Percentiles rank a stretch among this genome's conserved stretches.
phyloP scores from a whole-genome alignment of 192 early-diverging fungal genomes.

The Ambispora gerdemannii region DNA sequence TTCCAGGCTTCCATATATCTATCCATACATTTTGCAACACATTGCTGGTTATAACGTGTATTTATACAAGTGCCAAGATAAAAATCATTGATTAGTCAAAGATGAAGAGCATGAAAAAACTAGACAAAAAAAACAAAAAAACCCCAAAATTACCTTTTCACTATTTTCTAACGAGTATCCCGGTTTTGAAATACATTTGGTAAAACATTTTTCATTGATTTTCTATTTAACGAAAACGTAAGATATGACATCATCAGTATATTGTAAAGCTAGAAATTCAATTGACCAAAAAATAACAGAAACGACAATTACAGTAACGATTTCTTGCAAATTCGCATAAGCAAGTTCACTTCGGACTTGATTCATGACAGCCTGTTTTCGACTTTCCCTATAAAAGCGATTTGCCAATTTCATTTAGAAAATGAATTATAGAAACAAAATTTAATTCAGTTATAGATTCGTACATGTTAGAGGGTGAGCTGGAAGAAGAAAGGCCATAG shows the following conservation, averaged over 20 bases:
- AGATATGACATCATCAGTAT: not conserved
- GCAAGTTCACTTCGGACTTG: constrained; percentile 76
- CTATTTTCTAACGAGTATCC: constrained; percentile 61
- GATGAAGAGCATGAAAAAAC: not conserved
- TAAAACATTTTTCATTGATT: constrained; percentile 88
- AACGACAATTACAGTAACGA: constrained; percentile 66
- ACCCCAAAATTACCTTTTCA: constrained; percentile 56
- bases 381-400: constrained; percentile 33
- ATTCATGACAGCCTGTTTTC: constrained; percentile 73
- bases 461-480: too few species aligned
- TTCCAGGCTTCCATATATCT: constrained; percentile 90
- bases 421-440: too few species aligned
- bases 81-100: not conserved
- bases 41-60: constrained; percentile 28
- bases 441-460: not conserved
- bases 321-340: constrained; percentile 77
- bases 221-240: constrained; percentile 47
- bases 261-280: too few species aligned
- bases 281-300: too few species aligned
- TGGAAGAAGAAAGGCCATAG: not conserved
- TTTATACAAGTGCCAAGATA: not conserved
- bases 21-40: constrained; percentile 79
- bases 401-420: not conserved
- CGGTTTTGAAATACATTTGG: constrained; percentile 75
- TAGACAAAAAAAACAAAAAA: not conserved